Evolutionary conservation across 495 filamentous ascomycete species (phyloP), one percentile per base, ranked within the genome.

Genomic region (Daldinia concentrica): DNA sequence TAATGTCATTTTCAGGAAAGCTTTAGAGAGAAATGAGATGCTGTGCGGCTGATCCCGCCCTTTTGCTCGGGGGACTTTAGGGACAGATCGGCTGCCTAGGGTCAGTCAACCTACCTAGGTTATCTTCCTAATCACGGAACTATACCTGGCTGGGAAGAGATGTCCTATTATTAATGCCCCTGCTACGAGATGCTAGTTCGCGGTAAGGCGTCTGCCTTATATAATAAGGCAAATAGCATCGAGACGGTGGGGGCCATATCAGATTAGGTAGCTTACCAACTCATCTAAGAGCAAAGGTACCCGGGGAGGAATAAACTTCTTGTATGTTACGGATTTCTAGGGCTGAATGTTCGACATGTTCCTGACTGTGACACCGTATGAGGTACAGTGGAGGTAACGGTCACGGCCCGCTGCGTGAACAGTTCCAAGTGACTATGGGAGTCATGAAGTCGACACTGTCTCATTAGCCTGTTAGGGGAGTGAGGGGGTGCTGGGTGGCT

Each of bases 41-140:
- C 64, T 72, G 71, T 76, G 76, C 76, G 76, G 76, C 76, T 78
- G 76, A 78, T 78, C 75, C 75, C 74, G 65, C 37, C 48, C 57
- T 73, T 62, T 67, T 66, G 37, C 22, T 63, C 41, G 66, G 59
- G 70, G 64, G 57, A 9, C 30, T 32, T 17, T 12, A 36, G 30
- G 64, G 50, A 70, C 43, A 66, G 48, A 68, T 76, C 68, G 70
- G 68, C 73, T 74, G 73, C 66, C 69, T 73, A 66, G 71, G 71
- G 65, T 69, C 62, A 66, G 56, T 69, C 66, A 58, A 68, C 57
- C 58, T 62, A 51, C 61, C 48, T 65, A n/a, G 26, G 37, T 45
- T 57, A 17, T 50, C 24, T 39, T 24, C 56, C 29, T 57, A 56
- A 61, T 51, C 41, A 43, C 29, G 34, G 27, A 67, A 54, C 69